Conservation (phyloP, 2,329 filamentous ascomycete species). For the Fusarium longipes region DNA sequence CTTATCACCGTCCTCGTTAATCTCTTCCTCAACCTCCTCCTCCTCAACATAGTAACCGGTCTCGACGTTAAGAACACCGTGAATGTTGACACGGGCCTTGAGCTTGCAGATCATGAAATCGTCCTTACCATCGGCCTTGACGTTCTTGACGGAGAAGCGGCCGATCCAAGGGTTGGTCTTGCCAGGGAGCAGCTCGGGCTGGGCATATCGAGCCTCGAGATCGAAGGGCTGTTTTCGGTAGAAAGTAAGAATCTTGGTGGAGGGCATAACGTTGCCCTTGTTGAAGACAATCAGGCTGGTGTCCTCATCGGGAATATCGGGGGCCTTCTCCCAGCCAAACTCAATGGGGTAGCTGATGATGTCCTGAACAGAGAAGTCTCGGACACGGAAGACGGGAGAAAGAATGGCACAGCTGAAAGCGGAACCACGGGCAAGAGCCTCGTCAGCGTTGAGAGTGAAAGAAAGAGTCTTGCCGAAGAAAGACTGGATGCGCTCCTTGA, state of each 20-base stretch:
- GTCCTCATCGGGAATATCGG: conserved; percentile 98
- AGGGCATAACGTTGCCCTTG: conserved; percentile 95
- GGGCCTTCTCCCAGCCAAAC: conserved; percentile 98
- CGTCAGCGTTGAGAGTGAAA: conserved; percentile 98
- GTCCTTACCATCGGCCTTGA: conserved; percentile 91
- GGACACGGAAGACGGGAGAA: conserved; percentile 96
- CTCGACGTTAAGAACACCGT: conserved; percentile 96
- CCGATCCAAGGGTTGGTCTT: conserved; percentile 96
- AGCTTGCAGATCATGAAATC: conserved; percentile 99
- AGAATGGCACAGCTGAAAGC: conserved; percentile 98
- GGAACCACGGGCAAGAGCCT: conserved; percentile 94
- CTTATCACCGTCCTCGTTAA: conserved; percentile 74
- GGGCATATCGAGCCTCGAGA: conserved; percentile 92
- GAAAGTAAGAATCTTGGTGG: conserved; percentile 99
- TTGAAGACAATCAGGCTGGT: conserved; percentile 97
- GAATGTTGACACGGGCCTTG: conserved; percentile 95
- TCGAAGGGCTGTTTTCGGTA: conserved; percentile 98
- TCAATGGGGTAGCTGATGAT: conserved; percentile 98
- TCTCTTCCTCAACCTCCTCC: conserved; percentile 93
- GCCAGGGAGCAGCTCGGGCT: conserved; percentile 86
- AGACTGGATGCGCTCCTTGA: conserved; percentile 88
- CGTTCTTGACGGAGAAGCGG: conserved; percentile 96
- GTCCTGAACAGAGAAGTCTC: conserved; percentile 97
- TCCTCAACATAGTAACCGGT: conserved; percentile 98
- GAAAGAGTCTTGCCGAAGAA: conserved; percentile 95